Evolutionary conservation across 169 alveolate species (phyloP).

Genomic region (Plasmodium berghei): DNA sequence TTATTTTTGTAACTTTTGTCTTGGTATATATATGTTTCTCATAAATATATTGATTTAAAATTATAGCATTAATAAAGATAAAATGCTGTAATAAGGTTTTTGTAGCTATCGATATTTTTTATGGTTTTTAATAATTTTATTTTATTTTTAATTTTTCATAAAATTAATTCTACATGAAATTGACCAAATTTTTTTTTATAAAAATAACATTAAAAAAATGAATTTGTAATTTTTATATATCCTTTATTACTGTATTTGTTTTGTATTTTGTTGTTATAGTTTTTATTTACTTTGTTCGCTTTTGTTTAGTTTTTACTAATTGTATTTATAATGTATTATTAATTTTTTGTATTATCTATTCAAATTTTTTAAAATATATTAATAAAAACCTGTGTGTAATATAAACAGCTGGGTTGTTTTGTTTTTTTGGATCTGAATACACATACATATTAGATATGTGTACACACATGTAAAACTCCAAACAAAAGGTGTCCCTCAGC

Average conservation of each 20-base stretch:
- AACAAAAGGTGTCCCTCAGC: neutral
- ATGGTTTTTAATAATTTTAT: constrained; percentile 5
- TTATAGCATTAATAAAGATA: neutral
- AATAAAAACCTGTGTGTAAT: no score
- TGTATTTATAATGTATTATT: constrained; percentile 10
- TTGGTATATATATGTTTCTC: neutral
- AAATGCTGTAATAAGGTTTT: neutral
- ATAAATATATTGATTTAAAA: neutral
- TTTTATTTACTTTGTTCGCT: neutral
- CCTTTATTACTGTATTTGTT: neutral
- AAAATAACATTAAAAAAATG: neutral
- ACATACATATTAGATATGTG: no score
- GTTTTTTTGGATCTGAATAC: no score
- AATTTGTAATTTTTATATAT: neutral
- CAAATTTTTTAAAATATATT: neutral
- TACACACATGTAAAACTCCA: no score
- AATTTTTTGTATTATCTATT: neutral
- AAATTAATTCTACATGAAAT: constrained; percentile 19
- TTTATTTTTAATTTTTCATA: constrained; percentile 6
- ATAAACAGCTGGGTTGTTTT: no score
- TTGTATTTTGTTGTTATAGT: neutral
- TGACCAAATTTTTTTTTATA: constrained; percentile 10
- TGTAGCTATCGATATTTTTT: constrained; percentile 12
- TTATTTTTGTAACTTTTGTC: constrained; percentile 4
- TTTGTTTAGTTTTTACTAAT: neutral